Evolutionary conservation across 768 basidiomycete genomes (phyloP).

Genomic region (Kwoniella heveanensis): DNA sequence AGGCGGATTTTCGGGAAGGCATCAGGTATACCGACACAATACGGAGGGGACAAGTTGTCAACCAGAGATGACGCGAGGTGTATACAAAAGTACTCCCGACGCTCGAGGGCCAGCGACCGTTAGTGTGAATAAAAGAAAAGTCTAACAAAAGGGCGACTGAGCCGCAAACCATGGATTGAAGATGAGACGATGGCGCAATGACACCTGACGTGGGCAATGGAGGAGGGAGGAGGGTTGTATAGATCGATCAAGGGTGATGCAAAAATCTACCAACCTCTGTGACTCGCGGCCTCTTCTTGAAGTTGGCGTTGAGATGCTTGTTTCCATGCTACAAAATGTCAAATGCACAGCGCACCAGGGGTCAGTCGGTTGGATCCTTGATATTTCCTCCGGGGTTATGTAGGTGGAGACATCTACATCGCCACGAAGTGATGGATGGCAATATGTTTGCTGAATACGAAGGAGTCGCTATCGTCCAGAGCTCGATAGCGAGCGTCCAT

Average conservation of each 20-base stretch:
- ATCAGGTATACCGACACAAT: not conserved
- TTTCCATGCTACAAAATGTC: constrained; percentile 69
- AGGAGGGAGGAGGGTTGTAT: no score
- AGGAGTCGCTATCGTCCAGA: not conserved
- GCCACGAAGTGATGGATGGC: no score
- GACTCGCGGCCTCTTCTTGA: constrained; percentile 96
- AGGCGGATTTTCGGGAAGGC: not conserved
- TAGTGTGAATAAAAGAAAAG: constrained; percentile 20
- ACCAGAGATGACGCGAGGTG: constrained; percentile 9
- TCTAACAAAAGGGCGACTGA: constrained; percentile 13
- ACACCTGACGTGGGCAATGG: no score
- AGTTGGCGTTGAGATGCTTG: constrained; percentile 87
- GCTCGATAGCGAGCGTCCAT: no score
- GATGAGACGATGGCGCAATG: no score
- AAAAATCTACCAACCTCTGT: constrained; percentile 76
- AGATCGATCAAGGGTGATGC: no score
- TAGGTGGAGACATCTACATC: no score
- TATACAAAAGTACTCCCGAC: constrained; percentile 33
- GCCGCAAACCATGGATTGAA: no score
- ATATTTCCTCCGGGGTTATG: no score
- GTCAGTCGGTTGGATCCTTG: constrained; percentile 18
- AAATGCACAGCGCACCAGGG: not conserved
- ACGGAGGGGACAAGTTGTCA: not conserved
- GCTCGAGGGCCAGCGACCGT: constrained; percentile 43
- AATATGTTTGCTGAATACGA: no score